Evolutionary conservation across 371 early-diverging fungal species (phyloP), one percentile per base, ranked within the genome.

Genomic region (Dentiscutata heterogama): DNA sequence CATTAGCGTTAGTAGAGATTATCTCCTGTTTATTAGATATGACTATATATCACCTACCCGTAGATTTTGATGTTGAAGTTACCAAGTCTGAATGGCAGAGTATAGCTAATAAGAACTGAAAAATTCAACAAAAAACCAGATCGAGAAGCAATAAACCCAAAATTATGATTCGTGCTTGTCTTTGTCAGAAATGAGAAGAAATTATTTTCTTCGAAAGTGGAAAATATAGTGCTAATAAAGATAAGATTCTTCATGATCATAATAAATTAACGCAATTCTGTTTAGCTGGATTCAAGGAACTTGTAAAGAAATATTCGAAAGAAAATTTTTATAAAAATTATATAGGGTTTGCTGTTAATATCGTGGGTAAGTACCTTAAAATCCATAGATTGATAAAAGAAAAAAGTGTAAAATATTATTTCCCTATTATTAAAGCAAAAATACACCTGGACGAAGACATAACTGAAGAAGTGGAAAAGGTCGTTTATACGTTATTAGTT

Each of bases 231-330:
- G 13, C 61, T 31, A 16, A 60, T 25, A 39, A 76, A 10, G n/a
- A 76, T 60, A 61, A 78, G 50, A 64, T 64, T 42, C 18, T 1
- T 20, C n/a, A 64, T 2, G 65, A 78, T 39, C 65, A 78, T 50
- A 78, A 77, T 61, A 77, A 77, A 63, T 63, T 77, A 77, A 42
- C 35, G 0, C 78, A 77, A 58, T 27, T 75, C 20, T 76, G 61
- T 31, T 60, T 76, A 8, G 76, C 56, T 39, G 63, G 61, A 0
- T 11, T 2, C 35, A 35, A 61, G 18, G 78, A 78, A 20, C 50
- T 78, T 27, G 67, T 64, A 58, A 78, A 61, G n/a, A 78, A 16
- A 50, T 78, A n/a, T 46, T 7, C 50, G 16, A 78, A 63, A 29
- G 65, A 78, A 76, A 22, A 6, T 2, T 65, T 78, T 27, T 51